Evolutionary conservation across 2,329 filamentous ascomycete species (phyloP), one percentile per base, ranked within the genome.

Genomic region (Cordyceps javanica): DNA sequence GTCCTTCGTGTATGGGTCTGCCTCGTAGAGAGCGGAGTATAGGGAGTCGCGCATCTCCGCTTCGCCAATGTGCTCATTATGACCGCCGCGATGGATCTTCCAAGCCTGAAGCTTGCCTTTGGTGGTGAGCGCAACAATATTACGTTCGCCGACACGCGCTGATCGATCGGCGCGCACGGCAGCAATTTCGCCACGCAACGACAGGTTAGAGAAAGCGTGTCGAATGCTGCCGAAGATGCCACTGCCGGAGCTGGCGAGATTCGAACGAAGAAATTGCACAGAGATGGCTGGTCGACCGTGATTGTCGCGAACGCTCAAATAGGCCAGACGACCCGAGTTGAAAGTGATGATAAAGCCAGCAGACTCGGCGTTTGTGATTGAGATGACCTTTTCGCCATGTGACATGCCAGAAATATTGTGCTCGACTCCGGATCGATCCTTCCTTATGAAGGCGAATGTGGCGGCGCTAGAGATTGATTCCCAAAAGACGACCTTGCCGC

Each of bases 401-500:
- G 87, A 84, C 73, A 97, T 80, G 60, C 88, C 88, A 2, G 83
- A 78, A 61, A 96, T 84, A 3, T 77, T 76, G 46, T 89, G 85
- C 66, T 95, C 90, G 16, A 96, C 83, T 16, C 90, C 90, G 62
- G 86, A 87, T 62, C 89, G 86, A 66, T 90, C 89, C 68, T 95
- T 88, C 62, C 89, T 87, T 66, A 93, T 89, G 41, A 95, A 83
- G 61, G 89, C 90, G 57, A 95, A 80, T 1, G 90, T 91, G 39
- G 91, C 89, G 10, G 91, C 91, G 70, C 86, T 91, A 57, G 93
- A 91, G 62, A 97, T 89, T 39, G 91, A 95, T 70, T 97, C 94
- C 91, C 94, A 97, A 71, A 94, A 97, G 45, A 90, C 87, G 54
- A 97, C 85, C 70, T 87, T 92, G 54, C 94, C 94, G 50, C 81